Percentiles rank a stretch among this genome's conserved stretches.
phyloP scores from a whole-genome alignment of 768 basidiomycete genomes.

The Infundibulicybe gibba region DNA sequence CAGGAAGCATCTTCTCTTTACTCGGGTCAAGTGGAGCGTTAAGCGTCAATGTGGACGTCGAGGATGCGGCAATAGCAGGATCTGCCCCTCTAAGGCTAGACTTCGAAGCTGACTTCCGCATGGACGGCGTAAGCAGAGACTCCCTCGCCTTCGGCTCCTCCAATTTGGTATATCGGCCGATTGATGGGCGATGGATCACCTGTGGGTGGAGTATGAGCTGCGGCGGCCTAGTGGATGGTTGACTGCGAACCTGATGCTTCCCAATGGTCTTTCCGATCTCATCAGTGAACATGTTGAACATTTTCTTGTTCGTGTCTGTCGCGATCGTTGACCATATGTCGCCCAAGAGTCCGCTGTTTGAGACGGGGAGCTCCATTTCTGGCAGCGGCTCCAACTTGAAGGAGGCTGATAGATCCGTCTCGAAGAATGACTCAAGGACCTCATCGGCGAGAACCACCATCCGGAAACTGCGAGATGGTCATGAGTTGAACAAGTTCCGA shows the following conservation, averaged over 20 bases:
- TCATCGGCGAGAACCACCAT: constrained; percentile 99
- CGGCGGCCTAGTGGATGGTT: not conserved
- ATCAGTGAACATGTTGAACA: constrained; percentile 91
- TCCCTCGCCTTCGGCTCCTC: constrained; percentile 90
- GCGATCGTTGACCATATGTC: constrained; percentile 90
- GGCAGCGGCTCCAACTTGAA: constrained; percentile 76
- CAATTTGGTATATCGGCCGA: constrained; percentile 79
- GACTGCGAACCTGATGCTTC: constrained; percentile 69
- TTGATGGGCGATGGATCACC: constrained; percentile 76
- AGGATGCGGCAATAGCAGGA: constrained; percentile 28
- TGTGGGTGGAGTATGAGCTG: constrained; percentile 15
- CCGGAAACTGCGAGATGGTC: constrained; percentile 65
- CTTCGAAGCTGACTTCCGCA: constrained; percentile 58
- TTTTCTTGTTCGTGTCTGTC: constrained; percentile 88
- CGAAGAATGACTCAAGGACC: constrained; percentile 95
- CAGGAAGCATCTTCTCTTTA: constrained; percentile 17
- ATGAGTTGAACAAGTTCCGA: constrained; percentile 3
- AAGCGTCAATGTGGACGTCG: constrained; percentile 51
- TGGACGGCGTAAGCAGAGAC: constrained; percentile 71
- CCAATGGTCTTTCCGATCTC: constrained; percentile 94
- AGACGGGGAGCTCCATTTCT: constrained; percentile 60
- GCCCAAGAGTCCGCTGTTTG: constrained; percentile 64
- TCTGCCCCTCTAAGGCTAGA: constrained; percentile 38
- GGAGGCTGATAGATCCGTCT: constrained; percentile 83
- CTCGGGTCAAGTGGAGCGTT: constrained; percentile 29